A percentile compares a stretch with the other conserved stretches of the same genome.
Evolutionary conservation across 306 rosid genomes (phyloP).

Genomic region (Canavalia ensiformis): DNA sequence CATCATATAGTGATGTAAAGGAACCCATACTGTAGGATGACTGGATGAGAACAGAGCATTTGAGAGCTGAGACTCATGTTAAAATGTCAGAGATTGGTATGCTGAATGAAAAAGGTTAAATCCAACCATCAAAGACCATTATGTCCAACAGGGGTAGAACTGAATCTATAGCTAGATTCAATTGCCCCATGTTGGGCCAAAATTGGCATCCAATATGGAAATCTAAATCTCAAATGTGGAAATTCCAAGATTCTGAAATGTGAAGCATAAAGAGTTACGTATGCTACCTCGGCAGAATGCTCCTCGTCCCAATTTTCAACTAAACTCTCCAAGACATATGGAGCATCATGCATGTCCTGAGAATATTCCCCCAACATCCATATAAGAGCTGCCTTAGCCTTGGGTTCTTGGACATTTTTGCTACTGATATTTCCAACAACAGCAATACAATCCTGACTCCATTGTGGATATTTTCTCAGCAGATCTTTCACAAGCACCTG

Average conservation of each 20-base stretch:
- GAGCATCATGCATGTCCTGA: slow-evolving; percentile 97
- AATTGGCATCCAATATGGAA: slow-evolving; percentile 13
- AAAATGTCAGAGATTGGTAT: slow-evolving; percentile 9
- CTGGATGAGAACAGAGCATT: slow-evolving; percentile 27
- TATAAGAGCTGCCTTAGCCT: slow-evolving; percentile 98
- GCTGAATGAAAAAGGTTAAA: neutral
- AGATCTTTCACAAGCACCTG: slow-evolving; percentile 99
- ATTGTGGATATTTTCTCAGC: slow-evolving; percentile 95
- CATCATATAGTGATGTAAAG: neutral
- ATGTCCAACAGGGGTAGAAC: slow-evolving; percentile 23
- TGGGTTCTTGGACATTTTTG: slow-evolving; percentile 95
- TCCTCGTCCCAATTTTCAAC: slow-evolving; percentile 98
- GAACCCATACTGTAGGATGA: neutral
- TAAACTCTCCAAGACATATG: slow-evolving; percentile 86
- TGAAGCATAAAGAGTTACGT: slow-evolving; percentile 29
- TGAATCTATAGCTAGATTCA: slow-evolving; percentile 14
- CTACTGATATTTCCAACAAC: slow-evolving; percentile 99
- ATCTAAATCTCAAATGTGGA: slow-evolving; percentile 8
- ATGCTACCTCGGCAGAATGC: slow-evolving; percentile 85
- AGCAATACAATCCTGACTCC: slow-evolving; percentile 99
- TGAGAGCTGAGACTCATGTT: slow-evolving; percentile 22
- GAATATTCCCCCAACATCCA: slow-evolving; percentile 99
- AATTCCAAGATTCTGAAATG: neutral
- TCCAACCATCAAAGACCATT: slow-evolving; percentile 1
- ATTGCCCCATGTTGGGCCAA: slow-evolving; percentile 5